phyloP scores from a whole-genome alignment of 169 alveolate genomes.

The Eimeria falciformis region DNA sequence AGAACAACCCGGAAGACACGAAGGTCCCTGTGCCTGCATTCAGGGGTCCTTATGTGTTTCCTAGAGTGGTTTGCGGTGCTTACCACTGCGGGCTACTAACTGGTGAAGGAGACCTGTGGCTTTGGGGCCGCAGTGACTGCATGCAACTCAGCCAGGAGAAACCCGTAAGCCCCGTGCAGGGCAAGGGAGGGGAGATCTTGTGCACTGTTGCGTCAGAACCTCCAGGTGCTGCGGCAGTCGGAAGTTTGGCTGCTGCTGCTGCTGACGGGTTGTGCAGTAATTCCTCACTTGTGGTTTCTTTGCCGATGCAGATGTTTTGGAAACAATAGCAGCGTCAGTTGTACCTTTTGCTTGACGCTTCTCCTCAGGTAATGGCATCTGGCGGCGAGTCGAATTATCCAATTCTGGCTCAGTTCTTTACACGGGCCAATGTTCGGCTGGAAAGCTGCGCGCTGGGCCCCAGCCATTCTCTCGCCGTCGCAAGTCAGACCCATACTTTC shows the following conservation, averaged over 20 bases:
- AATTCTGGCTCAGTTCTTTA: constrained; percentile 21
- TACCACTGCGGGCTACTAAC: constrained; percentile 60
- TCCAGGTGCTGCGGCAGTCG: too few relatives aligned
- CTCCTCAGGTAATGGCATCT: constrained; percentile 67
- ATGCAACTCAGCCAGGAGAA: constrained; percentile 52
- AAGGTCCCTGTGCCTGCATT: not conserved
- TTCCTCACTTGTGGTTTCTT: too few relatives aligned
- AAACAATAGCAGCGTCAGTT: too few relatives aligned
- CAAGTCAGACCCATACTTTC: constrained; percentile 37
- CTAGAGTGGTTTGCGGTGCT: constrained; percentile 28
- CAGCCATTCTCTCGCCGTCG: constrained; percentile 41
- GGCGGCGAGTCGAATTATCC: constrained; percentile 60
- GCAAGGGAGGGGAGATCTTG: too few relatives aligned
- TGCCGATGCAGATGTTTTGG: too few relatives aligned
- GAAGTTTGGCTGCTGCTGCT: too few relatives aligned
- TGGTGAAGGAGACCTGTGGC: constrained; percentile 48
- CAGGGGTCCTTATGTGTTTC: not conserved
- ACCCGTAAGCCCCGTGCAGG: constrained; percentile 32
- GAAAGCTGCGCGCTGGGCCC: constrained; percentile 51
- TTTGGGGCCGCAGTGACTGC: constrained; percentile 67
- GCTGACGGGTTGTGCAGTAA: too few relatives aligned
- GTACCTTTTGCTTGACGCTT: too few relatives aligned
- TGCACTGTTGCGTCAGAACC: too few relatives aligned
- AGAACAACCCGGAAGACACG: not conserved
- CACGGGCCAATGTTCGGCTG: constrained; percentile 26